A percentile compares a stretch with the other conserved stretches of the same genome.
Evolutionary conservation across 371 early-diverging fungal species (phyloP).

Genomic region (Nematocida sp.): DNA sequence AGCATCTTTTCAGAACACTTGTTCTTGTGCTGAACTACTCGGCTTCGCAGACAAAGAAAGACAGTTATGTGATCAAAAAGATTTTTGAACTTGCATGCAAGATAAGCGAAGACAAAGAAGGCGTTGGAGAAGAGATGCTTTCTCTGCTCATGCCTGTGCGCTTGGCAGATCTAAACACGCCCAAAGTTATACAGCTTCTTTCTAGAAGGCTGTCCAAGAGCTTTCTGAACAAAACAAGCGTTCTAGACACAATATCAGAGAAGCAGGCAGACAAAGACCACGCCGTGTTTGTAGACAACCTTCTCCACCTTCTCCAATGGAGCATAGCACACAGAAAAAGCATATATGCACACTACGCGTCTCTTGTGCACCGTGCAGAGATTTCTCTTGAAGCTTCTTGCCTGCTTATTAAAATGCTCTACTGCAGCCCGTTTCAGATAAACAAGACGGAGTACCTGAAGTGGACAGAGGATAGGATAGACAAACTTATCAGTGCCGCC

Average conservation of each 20-base stretch:
- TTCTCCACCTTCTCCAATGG: neutral
- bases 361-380: neutral
- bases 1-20: constrained; percentile 14
- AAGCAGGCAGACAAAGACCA: neutral
- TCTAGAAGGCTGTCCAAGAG: no score
- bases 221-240: no score
- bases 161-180: no score
- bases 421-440: neutral
- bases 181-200: no score
- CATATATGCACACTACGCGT: neutral
- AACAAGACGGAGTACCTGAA: neutral
- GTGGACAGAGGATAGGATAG: neutral
- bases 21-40: neutral
- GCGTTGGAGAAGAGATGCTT: no score
- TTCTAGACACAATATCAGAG: neutral
- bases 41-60: neutral
- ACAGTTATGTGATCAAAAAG: neutral
- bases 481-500: neutral
- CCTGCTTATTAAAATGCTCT: neutral
- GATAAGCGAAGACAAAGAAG: neutral
- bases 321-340: neutral
- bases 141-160: no score
- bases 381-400: neutral
- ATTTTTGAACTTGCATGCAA: neutral
- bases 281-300: neutral